These are phyloP conservation scores for Pezicula radicicola DNA, from an alignment of 2,329 filamentous ascomycete genomes.

Conservation along the genomic window DNA sequence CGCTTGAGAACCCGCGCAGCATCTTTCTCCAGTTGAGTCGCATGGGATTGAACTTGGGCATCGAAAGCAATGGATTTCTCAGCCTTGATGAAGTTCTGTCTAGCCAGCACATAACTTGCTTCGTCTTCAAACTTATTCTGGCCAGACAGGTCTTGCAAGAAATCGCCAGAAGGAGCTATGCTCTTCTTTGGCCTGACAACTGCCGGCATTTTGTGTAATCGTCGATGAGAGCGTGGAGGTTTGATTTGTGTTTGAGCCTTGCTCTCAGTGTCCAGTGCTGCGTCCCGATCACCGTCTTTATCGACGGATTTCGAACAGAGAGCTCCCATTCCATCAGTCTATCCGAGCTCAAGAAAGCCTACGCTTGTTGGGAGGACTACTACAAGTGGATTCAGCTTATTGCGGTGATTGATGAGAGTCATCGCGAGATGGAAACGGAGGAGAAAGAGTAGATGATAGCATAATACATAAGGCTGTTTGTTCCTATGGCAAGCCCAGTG, in stretches of 20 bases:
- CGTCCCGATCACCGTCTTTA: constrained; percentile 21
- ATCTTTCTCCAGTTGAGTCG: constrained; percentile 22
- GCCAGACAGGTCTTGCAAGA: constrained; percentile 11
- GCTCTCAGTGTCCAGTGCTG: constrained; percentile 7
- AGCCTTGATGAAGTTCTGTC: constrained; percentile 15
- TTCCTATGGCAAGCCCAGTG: too few relatives aligned
- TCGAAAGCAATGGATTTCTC: constrained; percentile 27
- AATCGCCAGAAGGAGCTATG: constrained; percentile 8
- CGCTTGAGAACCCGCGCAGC: constrained; percentile 25
- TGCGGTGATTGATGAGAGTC: too few relatives aligned
- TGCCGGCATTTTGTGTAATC: constrained; percentile 24
- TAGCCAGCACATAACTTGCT: constrained; percentile 17
- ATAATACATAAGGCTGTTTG: too few relatives aligned
- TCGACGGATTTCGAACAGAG: constrained; percentile 21
- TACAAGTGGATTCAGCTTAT: too few relatives aligned
- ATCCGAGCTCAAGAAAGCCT: constrained; percentile 8
- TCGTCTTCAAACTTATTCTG: constrained; percentile 13
- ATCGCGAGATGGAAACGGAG: too few relatives aligned
- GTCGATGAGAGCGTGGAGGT: constrained; percentile 8
- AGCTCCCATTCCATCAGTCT: constrained; percentile 22
- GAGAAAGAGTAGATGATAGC: too few relatives aligned
- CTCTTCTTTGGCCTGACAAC: constrained; percentile 1
- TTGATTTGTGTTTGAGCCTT: constrained; percentile 14
- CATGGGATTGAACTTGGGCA: constrained; percentile 14
- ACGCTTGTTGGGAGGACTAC: constrained; percentile 1